phyloP scores from a whole-genome alignment of 139 green algal genomes.

The Trebouxia sp. region DNA sequence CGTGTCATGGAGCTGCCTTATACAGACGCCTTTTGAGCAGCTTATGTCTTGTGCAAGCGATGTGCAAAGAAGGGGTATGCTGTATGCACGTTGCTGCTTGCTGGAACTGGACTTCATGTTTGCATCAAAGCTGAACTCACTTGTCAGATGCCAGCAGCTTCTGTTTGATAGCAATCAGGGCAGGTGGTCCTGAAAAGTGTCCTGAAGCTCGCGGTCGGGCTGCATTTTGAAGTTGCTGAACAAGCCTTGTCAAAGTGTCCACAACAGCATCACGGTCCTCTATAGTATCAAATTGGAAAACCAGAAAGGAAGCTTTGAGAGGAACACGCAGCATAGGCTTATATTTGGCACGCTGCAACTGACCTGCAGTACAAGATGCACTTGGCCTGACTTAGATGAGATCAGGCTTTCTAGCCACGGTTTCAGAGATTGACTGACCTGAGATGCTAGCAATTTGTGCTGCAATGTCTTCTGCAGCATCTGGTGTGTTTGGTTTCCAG shows the following conservation, averaged over 20 bases:
- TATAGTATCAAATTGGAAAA: constrained; percentile 30
- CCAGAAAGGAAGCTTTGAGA: neutral
- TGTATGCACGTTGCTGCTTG: neutral
- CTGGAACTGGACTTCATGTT: neutral
- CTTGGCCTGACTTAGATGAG: too few relatives aligned
- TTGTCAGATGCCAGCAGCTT: constrained; percentile 27
- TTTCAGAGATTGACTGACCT: too few relatives aligned
- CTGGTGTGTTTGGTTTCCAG: constrained; percentile 12
- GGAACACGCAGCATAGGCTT: constrained; percentile 33
- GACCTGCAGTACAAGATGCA: constrained; percentile 20
- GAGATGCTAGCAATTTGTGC: constrained; percentile 2
- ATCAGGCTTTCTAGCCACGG: too few relatives aligned
- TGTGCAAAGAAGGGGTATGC: too few relatives aligned
- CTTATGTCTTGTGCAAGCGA: too few relatives aligned
- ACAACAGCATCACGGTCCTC: constrained; percentile 28
- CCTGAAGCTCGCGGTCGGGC: neutral
- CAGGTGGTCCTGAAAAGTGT: constrained; percentile 17
- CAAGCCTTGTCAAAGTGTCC: constrained; percentile 28
- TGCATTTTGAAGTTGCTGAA: constrained; percentile 7
- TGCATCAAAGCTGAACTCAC: neutral
- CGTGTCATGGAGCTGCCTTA: too few relatives aligned
- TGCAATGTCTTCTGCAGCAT: neutral
- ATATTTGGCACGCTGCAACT: constrained; percentile 32
- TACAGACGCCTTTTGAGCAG: too few relatives aligned
- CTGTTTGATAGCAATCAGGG: constrained; percentile 26